Evolutionary conservation across 225 moss, liverwort and hornwort genomes (phyloP).

Genomic region (Polytrichum formosum): DNA sequence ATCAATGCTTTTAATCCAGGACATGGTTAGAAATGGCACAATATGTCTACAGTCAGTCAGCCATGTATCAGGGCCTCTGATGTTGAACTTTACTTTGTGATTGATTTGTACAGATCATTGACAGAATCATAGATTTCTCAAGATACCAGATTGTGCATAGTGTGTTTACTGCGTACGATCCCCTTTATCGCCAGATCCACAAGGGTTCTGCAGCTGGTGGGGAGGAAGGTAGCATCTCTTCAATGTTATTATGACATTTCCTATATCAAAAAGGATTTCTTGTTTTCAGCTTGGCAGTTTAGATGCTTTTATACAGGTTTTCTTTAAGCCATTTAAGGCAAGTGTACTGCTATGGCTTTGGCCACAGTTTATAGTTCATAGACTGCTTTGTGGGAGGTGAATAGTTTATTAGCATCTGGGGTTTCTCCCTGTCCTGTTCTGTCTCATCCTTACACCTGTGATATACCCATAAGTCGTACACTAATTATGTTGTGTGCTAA

Average conservation of each 20-base stretch:
- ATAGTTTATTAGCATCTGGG: background rate
- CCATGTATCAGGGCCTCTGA: slow-evolving; percentile 8
- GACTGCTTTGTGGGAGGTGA: background rate
- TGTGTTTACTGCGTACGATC: slow-evolving; percentile 85
- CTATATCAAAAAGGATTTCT: too few species aligned
- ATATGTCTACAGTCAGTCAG: too few species aligned
- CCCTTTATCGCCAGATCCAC: slow-evolving; percentile 81
- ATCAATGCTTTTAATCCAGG: too few species aligned
- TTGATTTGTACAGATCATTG: slow-evolving; percentile 60
- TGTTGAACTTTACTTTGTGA: slow-evolving; percentile 13
- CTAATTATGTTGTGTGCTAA: background rate
- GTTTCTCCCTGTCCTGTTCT: background rate
- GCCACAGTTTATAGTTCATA: too few species aligned
- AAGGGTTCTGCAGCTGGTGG: slow-evolving; percentile 54
- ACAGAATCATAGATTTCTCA: slow-evolving; percentile 74
- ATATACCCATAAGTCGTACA: background rate
- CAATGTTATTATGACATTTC: too few species aligned
- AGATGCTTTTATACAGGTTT: too few species aligned
- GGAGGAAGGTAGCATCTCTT: slow-evolving; percentile 57
- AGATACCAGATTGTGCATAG: slow-evolving; percentile 86
- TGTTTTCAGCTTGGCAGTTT: too few species aligned
- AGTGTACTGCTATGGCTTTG: background rate
- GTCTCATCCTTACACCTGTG: background rate
- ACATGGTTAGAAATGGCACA: too few species aligned
- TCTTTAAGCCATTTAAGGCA: too few species aligned